Evolutionary conservation across 2,329 filamentous ascomycete species (phyloP).

Genomic region (Exophiala dermatitidis): DNA sequence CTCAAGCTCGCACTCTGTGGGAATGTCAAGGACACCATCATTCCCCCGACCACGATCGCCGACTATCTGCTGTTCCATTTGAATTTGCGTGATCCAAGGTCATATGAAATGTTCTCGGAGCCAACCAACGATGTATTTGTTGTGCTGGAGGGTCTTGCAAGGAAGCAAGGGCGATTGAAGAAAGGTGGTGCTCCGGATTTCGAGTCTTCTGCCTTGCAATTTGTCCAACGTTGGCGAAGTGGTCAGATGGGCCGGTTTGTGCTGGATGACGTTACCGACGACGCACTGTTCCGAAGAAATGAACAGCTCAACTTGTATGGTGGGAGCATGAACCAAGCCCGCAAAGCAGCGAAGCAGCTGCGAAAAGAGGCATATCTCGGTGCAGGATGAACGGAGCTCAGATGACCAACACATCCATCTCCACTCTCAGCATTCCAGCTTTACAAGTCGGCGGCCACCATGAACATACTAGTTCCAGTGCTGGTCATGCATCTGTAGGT

Average conservation of each 20-base stretch:
- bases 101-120: conserved; percentile 57
- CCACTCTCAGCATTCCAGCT: background rate
- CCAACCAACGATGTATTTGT: conserved; percentile 80
- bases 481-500: too few species aligned
- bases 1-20: conserved; percentile 88
- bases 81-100: conserved; percentile 57
- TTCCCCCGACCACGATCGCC: conserved; percentile 68
- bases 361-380: conserved; percentile 22
- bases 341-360: conserved; percentile 34
- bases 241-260: conserved; percentile 70
- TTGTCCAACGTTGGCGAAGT: conserved; percentile 73
- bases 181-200: conserved; percentile 65
- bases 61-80: conserved; percentile 86
- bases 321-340: conserved; percentile 40
- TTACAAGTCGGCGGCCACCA: background rate
- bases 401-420: background rate
- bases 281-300: conserved; percentile 46
- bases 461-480: too few species aligned
- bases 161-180: conserved; percentile 65
- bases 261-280: conserved; percentile 65
- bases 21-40: conserved; percentile 81
- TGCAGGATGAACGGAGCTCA: conserved; percentile 1
- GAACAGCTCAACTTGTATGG: conserved; percentile 30
- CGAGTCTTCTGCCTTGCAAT: conserved; percentile 67
- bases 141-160: conserved; percentile 64